Evolutionary conservation across 805 yeast species (phyloP).

Genomic region (Priceomyces melissophilus): DNA sequence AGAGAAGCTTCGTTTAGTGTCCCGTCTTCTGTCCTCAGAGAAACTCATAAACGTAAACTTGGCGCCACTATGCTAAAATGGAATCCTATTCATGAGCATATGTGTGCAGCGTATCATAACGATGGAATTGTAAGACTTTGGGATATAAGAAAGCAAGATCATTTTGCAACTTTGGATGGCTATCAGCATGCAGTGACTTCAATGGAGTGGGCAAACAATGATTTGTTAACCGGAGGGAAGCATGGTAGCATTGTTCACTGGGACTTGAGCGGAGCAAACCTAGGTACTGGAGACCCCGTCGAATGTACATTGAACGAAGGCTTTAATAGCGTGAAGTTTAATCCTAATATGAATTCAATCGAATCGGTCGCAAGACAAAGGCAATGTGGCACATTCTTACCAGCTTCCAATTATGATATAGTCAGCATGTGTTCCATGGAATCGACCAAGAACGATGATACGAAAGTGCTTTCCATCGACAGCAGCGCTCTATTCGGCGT

Average conservation of each 20-base stretch:
- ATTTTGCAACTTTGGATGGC: constrained; percentile 51
- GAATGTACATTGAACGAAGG: constrained; percentile 49
- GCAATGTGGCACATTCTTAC: constrained; percentile 62
- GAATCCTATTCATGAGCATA: constrained; percentile 58
- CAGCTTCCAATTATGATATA: constrained; percentile 53
- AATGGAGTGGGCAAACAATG: constrained; percentile 57
- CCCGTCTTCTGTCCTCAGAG: constrained; percentile 18
- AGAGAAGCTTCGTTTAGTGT: constrained; percentile 45
- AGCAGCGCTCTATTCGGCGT: constrained; percentile 53
- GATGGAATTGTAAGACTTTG: constrained; percentile 61
- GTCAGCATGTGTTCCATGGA: constrained; percentile 41
- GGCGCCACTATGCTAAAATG: constrained; percentile 51
- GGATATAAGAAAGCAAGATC: constrained; percentile 67
- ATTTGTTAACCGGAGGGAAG: constrained; percentile 55
- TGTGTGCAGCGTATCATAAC: constrained; percentile 62
- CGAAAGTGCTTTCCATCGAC: constrained; percentile 51
- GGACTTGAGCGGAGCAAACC: constrained; percentile 43
- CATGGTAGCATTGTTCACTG: constrained; percentile 71
- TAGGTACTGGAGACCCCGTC: constrained; percentile 9
- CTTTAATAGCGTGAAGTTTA: constrained; percentile 36
- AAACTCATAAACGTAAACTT: constrained; percentile 14
- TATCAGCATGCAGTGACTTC: constrained; percentile 53
- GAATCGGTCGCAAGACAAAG: constrained; percentile 35
- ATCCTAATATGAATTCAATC: constrained; percentile 27
- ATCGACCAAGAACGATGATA: constrained; percentile 21